These are phyloP conservation scores for Cercis canadensis DNA, from an alignment of 306 rosid genomes.

Conservation along the genomic window DNA sequence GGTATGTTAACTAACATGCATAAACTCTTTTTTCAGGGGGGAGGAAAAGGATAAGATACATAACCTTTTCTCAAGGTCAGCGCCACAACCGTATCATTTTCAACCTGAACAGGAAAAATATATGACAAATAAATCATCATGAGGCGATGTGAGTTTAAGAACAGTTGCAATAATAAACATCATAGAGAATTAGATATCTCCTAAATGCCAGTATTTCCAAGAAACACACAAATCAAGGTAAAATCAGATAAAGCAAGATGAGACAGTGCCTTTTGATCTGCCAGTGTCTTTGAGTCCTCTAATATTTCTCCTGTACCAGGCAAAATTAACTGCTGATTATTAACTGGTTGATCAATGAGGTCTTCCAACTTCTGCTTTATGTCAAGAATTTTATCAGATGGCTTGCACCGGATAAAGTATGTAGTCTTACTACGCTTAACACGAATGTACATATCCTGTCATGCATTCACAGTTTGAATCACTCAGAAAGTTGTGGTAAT, in stretches of 20 bases:
- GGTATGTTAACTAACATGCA: not conserved
- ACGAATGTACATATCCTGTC: slow-evolving; percentile 88
- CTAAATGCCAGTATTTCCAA: not conserved
- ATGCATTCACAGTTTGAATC: slow-evolving; percentile 21
- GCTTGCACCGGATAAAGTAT: slow-evolving; percentile 91
- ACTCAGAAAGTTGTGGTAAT: slow-evolving; percentile 6
- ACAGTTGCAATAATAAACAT: not conserved
- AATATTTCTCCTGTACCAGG: slow-evolving; percentile 70
- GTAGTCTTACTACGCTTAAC: slow-evolving; percentile 83
- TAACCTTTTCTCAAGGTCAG: slow-evolving; percentile 84
- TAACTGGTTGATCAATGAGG: slow-evolving; percentile 65
- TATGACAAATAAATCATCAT: not conserved
- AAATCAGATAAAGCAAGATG: not conserved
- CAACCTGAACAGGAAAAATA: slow-evolving; percentile 63
- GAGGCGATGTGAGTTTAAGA: not conserved
- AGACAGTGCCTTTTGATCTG: slow-evolving; percentile 72
- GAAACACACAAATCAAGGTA: not conserved
- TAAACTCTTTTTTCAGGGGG: not conserved
- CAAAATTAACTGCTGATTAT: slow-evolving; percentile 71
- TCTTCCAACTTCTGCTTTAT: slow-evolving; percentile 80
- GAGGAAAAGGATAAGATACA: slow-evolving; percentile 24
- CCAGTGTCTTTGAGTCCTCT: slow-evolving; percentile 81
- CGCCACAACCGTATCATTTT: slow-evolving; percentile 85
- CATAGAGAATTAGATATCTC: not conserved
- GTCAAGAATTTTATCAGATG: slow-evolving; percentile 76